These are phyloP conservation scores for Chlorella variabilis DNA, from an alignment of 163 green algal genomes.

Conservation along the genomic window DNA sequence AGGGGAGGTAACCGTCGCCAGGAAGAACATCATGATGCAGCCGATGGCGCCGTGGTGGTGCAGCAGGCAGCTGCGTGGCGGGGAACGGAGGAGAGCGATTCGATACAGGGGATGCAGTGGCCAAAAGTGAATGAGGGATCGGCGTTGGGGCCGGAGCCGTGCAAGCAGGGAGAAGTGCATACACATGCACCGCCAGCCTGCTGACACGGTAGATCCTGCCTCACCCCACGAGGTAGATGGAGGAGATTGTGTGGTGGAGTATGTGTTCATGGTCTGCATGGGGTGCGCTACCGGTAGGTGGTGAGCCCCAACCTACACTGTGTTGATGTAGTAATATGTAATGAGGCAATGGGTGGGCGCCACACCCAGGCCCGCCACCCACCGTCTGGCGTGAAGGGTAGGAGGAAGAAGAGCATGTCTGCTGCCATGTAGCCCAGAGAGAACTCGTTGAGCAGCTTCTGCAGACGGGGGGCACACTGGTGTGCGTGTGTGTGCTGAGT, in stretches of 20 bases:
- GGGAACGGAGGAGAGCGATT: no score
- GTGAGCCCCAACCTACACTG: not conserved
- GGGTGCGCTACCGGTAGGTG: no score
- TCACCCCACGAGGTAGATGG: constrained; percentile 40
- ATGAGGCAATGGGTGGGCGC: not conserved
- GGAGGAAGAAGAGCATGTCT: constrained; percentile 42
- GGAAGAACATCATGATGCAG: constrained; percentile 44
- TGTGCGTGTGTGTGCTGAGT: no score
- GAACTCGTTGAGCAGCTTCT: constrained; percentile 45
- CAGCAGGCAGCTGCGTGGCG: constrained; percentile 27
- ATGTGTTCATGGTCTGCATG: constrained; percentile 33
- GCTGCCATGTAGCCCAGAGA: constrained; percentile 50
- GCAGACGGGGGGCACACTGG: not conserved
- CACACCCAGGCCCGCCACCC: no score
- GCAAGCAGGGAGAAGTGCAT: no score
- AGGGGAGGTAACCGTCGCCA: constrained; percentile 50
- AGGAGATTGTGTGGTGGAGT: constrained; percentile 35
- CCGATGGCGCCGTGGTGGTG: constrained; percentile 11
- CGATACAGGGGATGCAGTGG: no score
- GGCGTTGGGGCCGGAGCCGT: no score
- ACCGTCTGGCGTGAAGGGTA: constrained; percentile 39
- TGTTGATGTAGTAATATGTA: not conserved
- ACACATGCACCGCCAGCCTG: no score
- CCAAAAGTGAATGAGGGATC: no score
- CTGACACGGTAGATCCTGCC: no score